Evolutionary conservation across 208 protist genomes (phyloP).

Genomic region (Leishmania major): DNA sequence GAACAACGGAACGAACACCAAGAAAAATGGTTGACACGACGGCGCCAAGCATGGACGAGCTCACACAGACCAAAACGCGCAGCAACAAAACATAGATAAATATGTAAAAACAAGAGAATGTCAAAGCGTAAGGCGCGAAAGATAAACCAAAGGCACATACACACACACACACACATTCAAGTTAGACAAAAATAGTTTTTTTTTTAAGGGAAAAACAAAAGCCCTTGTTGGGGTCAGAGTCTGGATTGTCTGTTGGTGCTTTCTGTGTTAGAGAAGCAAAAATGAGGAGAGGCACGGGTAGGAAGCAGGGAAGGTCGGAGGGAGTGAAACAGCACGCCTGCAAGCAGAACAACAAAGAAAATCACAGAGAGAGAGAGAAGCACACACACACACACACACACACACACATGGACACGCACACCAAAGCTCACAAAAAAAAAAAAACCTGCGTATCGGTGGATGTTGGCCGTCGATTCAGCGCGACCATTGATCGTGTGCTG

Average conservation of each 20-base stretch:
- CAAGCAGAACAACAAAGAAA: not conserved
- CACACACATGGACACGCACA: not conserved
- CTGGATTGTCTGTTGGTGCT: not conserved
- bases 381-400: not conserved
- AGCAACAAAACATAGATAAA: not conserved
- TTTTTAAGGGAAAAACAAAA: not conserved
- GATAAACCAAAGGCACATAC: not conserved
- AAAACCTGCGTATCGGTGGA: not conserved
- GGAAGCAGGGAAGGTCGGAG: not conserved
- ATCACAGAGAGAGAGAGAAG: not conserved
- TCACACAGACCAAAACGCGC: not conserved
- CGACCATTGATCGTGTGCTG: not conserved
- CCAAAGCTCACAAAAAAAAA: conserved; percentile 2
- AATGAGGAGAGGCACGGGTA: not conserved
- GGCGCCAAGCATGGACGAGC: not conserved
- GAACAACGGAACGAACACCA: not conserved
- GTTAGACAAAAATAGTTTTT: not conserved
- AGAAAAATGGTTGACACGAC: not conserved
- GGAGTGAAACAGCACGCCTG: not conserved
- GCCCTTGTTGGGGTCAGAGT: not conserved
- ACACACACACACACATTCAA: conserved; percentile 4
- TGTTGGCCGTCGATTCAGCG: not conserved
- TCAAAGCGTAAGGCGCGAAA: not conserved
- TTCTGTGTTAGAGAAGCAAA: not conserved
- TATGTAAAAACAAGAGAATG: not conserved